Base-by-base conservation (phyloP, 257 asterid species). In the Scutellaria minor region DNA sequence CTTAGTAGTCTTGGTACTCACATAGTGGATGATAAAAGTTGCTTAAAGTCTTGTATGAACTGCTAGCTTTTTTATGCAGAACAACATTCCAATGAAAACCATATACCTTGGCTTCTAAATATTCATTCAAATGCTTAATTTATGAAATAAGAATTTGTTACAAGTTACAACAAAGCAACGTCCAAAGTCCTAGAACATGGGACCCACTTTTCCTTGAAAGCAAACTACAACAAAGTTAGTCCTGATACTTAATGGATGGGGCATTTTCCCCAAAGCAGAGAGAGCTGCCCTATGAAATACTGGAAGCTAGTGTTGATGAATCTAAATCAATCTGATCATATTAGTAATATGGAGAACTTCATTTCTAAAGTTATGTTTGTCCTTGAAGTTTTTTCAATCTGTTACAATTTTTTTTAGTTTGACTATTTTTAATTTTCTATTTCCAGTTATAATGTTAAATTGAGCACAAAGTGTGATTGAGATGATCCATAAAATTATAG, bases 301-400 rank as follows among this genome's bases (percentile, higher is more conserved):
- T 68, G 68, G 62, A 64, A 66, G 6, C 15, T 3, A 14, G 46
- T 14, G 35, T 60, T 37, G 14, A 40, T 37, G 27, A 39, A 42
- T 57, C 41, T 52, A 15, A 39, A 73, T 74, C 48, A 68, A 65
- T 64, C 58, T 64, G 68, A 66, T 24, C 51, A 62, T 63, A 62
- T 41, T 7, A 35, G 35, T 42, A 45, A 63, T 40, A 10, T 10
- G 54, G 20, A 67, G 22, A 37, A 15, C 54, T 61, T 41, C n/a
- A 52, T 58, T 56, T 37, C 47, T 54, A 4, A 47, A 14, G 35
- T 11, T 56, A 42, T 14, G 63, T 61, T 35, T 67, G 70, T 15
- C 61, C 60, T n/a, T 58, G 64, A 63, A 62, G 12, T 7, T 20
- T 1, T 22, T 51, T n/a, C 56, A 10, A n/a, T 5, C 6, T 1